These are phyloP conservation scores for Yamadazyma triangularis DNA, from an alignment of 1,139 yeast species.

Conservation along the genomic window DNA sequence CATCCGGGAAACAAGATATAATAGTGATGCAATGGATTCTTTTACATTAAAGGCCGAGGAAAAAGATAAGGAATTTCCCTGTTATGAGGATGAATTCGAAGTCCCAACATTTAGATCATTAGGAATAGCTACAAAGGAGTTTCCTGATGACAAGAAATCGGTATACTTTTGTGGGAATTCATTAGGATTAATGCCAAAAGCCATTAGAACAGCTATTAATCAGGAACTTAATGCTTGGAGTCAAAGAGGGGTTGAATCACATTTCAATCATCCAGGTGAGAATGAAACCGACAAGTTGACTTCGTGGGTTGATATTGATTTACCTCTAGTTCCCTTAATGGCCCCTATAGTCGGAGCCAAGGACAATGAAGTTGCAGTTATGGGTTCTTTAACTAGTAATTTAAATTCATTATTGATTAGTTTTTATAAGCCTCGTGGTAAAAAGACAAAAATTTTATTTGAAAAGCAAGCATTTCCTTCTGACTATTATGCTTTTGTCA, in stretches of 20 bases:
- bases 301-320: constrained; percentile 80
- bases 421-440: constrained; percentile 65
- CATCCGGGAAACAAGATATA: too few relatives aligned
- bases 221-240: constrained; percentile 81
- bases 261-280: constrained; percentile 60
- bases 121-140: constrained; percentile 29
- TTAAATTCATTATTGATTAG: constrained; percentile 69
- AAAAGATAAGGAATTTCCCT: constrained; percentile 36
- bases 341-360: constrained; percentile 76
- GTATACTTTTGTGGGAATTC: constrained; percentile 88
- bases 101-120: constrained; percentile 58
- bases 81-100: constrained; percentile 40
- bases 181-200: constrained; percentile 79
- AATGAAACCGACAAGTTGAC: constrained; percentile 19
- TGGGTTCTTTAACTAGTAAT: constrained; percentile 84
- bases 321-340: constrained; percentile 64
- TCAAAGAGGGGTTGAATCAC: constrained; percentile 76
- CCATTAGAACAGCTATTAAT: constrained; percentile 52
- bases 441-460: constrained; percentile 66
- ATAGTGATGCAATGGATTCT: too few relatives aligned
- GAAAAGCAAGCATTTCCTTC: constrained; percentile 91
- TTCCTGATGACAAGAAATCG: constrained; percentile 20
- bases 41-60: not conserved
- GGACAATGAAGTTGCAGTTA: constrained; percentile 71
- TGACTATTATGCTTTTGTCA: constrained; percentile 80